Evolutionary conservation across 1,284 basidiomycete genomes (phyloP).

Genomic region (Fistulinella cinereoalba): DNA sequence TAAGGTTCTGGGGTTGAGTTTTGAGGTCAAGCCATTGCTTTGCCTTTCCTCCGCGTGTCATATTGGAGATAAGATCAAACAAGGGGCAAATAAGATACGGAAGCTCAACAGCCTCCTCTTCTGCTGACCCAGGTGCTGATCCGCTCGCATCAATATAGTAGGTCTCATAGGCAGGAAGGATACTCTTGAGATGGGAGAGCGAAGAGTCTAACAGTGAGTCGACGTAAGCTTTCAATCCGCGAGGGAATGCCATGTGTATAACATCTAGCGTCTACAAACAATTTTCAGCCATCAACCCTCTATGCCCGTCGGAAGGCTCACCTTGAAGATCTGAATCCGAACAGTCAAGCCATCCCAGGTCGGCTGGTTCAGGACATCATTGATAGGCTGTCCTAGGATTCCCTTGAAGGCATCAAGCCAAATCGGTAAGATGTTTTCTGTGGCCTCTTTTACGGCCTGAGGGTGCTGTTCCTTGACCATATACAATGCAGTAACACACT

Average conservation of each 20-base stretch:
- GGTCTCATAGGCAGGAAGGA: conserved; percentile 64
- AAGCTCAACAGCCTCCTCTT: conserved; percentile 77
- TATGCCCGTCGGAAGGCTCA: conserved; percentile 31
- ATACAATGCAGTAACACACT: conserved; percentile 85
- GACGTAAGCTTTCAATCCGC: conserved; percentile 59
- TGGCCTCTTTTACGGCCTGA: conserved; percentile 80
- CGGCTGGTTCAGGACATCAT: conserved; percentile 53
- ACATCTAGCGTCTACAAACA: conserved; percentile 63
- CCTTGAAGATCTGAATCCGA: conserved; percentile 78
- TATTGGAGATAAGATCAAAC: conserved; percentile 74
- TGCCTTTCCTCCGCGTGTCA: conserved; percentile 59
- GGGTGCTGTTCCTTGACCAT: conserved; percentile 95
- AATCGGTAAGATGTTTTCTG: conserved; percentile 75
- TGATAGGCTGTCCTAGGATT: conserved; percentile 63
- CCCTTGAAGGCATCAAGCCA: conserved; percentile 88
- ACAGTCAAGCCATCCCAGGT: conserved; percentile 80
- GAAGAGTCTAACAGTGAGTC: conserved; percentile 59
- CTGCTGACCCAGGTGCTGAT: conserved; percentile 59
- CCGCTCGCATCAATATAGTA: conserved; percentile 66
- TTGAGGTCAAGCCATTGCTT: conserved; percentile 56
- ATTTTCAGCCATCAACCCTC: not conserved
- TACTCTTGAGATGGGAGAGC: conserved; percentile 61
- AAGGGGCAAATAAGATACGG: conserved; percentile 75
- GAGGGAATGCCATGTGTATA: conserved; percentile 75
- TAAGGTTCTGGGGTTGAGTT: conserved; percentile 42